phyloP scores from a whole-genome alignment of 148 eudicot genomes.

The Arctostaphylos glauca region DNA sequence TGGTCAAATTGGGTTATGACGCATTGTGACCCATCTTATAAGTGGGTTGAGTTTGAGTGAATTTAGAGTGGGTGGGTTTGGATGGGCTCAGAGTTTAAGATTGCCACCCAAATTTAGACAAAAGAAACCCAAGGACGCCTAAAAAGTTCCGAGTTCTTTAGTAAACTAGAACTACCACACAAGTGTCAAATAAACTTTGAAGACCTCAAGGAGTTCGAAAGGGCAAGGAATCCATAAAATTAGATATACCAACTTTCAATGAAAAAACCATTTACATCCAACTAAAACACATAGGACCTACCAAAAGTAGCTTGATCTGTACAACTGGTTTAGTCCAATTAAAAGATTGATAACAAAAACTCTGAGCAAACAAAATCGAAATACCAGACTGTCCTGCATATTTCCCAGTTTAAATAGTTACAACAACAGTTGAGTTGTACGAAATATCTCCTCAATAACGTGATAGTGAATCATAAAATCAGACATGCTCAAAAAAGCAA shows the following conservation, averaged over 20 bases:
- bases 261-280: not conserved
- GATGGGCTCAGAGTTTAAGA: too few species aligned
- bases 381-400: not conserved
- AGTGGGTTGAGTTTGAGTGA: too few species aligned
- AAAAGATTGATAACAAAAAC: not conserved
- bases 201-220: not conserved
- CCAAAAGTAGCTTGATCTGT: not conserved
- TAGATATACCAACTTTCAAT: not conserved
- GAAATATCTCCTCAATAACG: not conserved
- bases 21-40: too few species aligned
- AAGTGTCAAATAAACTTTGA: not conserved
- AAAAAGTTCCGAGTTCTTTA: not conserved
- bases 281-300: not conserved
- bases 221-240: not conserved
- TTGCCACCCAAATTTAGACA: too few species aligned
- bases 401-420: not conserved
- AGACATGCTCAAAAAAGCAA: not conserved
- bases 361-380: not conserved
- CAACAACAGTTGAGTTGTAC: not conserved
- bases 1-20: too few species aligned
- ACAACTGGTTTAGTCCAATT: not conserved
- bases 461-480: not conserved
- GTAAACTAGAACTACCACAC: not conserved
- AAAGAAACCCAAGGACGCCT: not conserved
- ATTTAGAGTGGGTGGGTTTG: too few species aligned